Percentiles rank a stretch among this genome's conserved stretches.
Conservation (phyloP, 257 asterid genomes). For the Jacaranda copaia region DNA sequence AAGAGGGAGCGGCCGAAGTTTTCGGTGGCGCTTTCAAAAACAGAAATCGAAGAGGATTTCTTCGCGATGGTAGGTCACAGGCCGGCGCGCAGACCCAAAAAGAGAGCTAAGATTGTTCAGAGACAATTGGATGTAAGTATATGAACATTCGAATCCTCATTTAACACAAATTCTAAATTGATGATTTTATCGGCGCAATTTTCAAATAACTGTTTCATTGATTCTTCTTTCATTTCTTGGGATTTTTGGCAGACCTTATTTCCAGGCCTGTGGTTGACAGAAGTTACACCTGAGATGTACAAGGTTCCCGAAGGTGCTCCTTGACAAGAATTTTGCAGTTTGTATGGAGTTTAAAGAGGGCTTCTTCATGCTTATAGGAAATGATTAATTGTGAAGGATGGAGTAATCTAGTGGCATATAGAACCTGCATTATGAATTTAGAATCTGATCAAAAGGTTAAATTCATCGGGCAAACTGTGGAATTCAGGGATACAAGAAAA, state of each 20-base stretch:
- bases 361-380: constrained; percentile 11
- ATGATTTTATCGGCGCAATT: neutral
- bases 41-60: constrained; percentile 77
- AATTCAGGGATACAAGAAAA: constrained; percentile 8
- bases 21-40: constrained; percentile 55
- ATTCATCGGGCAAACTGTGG: constrained; percentile 9
- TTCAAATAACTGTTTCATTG: constrained; percentile 28
- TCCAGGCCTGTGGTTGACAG: constrained; percentile 48
- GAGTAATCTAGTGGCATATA: neutral
- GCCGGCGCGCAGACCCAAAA: constrained; percentile 78
- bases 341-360: constrained; percentile 27
- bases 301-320: constrained; percentile 44
- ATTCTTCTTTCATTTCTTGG: neutral
- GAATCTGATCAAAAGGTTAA: constrained; percentile 26
- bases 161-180: neutral
- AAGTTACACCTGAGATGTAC: constrained; percentile 47
- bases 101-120: constrained; percentile 59
- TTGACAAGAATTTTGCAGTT: constrained; percentile 17
- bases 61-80: constrained; percentile 55
- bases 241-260: constrained; percentile 42
- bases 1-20: constrained; percentile 54
- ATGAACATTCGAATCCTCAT: neutral
- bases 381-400: constrained; percentile 18
- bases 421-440: neutral
- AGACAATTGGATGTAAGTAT: constrained; percentile 61